Percentiles rank a stretch among this genome's conserved stretches.
phyloP scores from a whole-genome alignment of 345 rosid species.

The Syzygium grande region DNA sequence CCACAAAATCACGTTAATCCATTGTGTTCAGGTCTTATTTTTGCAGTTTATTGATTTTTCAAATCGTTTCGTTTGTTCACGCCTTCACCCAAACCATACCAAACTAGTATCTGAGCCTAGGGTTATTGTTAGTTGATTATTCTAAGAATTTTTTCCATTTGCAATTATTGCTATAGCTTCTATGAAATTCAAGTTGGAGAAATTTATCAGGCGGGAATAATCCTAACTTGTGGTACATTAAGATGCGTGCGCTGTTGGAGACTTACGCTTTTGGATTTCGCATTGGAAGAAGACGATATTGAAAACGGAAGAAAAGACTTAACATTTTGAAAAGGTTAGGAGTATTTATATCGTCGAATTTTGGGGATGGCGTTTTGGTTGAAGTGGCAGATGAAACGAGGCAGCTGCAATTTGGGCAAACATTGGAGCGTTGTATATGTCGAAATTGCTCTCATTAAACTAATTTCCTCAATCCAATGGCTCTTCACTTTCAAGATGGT shows the following conservation, averaged over 20 bases:
- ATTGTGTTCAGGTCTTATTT: neutral
- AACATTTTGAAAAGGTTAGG: neutral
- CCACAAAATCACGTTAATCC: neutral
- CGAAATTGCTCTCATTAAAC: neutral
- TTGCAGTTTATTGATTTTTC: neutral
- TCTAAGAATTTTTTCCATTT: neutral
- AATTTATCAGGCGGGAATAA: neutral
- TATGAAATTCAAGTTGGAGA: neutral
- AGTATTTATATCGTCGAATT: neutral
- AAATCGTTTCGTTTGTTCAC: neutral
- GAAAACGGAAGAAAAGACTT: neutral
- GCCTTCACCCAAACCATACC: accelerated
- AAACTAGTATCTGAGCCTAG: neutral
- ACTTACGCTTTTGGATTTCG: neutral
- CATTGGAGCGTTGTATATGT: neutral
- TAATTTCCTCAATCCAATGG: neutral
- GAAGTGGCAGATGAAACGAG: neutral
- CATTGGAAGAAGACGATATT: neutral
- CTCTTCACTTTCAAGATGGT: neutral
- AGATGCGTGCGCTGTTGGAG: neutral
- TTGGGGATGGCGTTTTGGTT: neutral
- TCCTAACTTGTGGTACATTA: neutral
- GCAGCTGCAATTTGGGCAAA: neutral
- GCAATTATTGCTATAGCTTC: neutral
- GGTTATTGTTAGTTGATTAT: neutral